Conservation (phyloP, 495 filamentous ascomycete genomes). For the Podospora didyma region DNA sequence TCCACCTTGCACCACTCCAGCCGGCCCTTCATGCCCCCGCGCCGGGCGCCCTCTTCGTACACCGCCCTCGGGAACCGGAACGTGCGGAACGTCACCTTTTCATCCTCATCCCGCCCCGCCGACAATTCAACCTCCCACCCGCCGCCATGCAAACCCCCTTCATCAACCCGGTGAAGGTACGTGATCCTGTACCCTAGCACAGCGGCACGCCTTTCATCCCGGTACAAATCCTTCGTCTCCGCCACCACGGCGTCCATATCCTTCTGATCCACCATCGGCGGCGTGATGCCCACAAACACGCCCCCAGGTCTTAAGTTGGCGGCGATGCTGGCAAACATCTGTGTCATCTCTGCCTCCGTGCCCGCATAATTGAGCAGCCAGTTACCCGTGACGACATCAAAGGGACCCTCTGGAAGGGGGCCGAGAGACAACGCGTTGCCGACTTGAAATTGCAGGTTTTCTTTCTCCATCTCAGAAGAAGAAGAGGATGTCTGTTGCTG, state of each 20-base stretch:
- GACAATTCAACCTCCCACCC: not conserved
- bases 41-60: slow-evolving; percentile 20
- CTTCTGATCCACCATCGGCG: slow-evolving; percentile 5
- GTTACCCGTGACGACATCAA: slow-evolving; percentile 34
- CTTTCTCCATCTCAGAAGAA: not conserved
- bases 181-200: not conserved
- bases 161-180: not conserved
- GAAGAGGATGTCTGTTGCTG: not conserved
- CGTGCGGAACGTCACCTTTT: slow-evolving; percentile 11
- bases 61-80: slow-evolving; percentile 18
- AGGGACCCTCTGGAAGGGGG: slow-evolving; percentile 13
- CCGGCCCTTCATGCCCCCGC: slow-evolving; percentile 17
- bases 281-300: slow-evolving; percentile 30
- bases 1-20: slow-evolving; percentile 16
- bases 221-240: not conserved
- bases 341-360: slow-evolving; percentile 18
- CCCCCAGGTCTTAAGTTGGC: slow-evolving; percentile 32
- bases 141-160: not conserved
- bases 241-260: slow-evolving; percentile 8
- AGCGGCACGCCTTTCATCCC: not conserved
- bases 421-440: slow-evolving; percentile 7
- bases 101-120: not conserved
- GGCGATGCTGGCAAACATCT: slow-evolving; percentile 32
- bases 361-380: slow-evolving; percentile 41
- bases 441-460: not conserved